Base-by-base conservation (phyloP, 2,329 filamentous ascomycete species). In the Diaporthe velutina region DNA sequence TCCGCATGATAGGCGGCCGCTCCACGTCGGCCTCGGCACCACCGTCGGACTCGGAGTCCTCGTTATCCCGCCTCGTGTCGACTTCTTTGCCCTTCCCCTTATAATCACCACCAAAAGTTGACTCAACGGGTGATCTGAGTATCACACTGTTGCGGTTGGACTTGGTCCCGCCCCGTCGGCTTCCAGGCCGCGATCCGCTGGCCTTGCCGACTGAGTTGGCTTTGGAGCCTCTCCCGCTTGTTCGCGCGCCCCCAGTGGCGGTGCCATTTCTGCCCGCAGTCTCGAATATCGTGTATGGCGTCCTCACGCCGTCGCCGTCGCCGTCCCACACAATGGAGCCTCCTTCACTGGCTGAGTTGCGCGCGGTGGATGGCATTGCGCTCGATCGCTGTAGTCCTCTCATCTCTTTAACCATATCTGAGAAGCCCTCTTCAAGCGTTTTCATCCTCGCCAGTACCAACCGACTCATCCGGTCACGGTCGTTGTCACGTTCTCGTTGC, bases 391-490 rank as follows among this genome's bases (percentile, higher is more conserved):
- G 90, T 81, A 90, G 84, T 77, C 91, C 90, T 76, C 94, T 91
- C 82, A 98, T 93, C 82, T 97, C 95, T 76, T 91, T 91, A 73
- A 95, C 90, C n/a, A 98, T 93, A 75, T 98, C 95, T 3, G 93
- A 90, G 82, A 98, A 96, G 19, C 95, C 93, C 83, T 98, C 95
- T 82, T 98, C 96, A 2, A 98, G 88, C 10, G 93, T 96, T 82
- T 97, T 97, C 95, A 98, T 98, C 45, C 95, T 89, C 12, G 95
- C 95, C 60, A 98, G 86, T 83, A 98, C 93, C 60, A 98, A 89
- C 73, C 95, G 90, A 78, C 93, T 92, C 89, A 96, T 93, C 54
- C 94, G 90, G 80, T 94, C 93, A 33, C 82, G 90, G 72, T 86
- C 86, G 35, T 85, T 85, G 17, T 84, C 83, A 35, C 81, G 80